Evolutionary conservation across 768 basidiomycete genomes (phyloP), one percentile per base, ranked within the genome.

Genomic region (Imleria badia): DNA sequence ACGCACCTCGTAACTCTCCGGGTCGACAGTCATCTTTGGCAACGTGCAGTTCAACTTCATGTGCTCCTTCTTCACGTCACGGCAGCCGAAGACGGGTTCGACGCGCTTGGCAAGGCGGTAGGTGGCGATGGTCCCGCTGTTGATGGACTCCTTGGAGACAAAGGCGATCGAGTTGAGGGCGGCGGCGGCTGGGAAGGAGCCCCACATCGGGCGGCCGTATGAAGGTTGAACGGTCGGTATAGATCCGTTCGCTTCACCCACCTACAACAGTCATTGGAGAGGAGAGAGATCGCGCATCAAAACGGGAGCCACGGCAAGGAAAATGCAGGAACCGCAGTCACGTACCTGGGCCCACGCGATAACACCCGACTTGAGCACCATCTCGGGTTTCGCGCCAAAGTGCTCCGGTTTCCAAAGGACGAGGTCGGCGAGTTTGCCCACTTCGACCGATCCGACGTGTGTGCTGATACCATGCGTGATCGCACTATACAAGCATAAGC

Each of bases 231-330:
- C 92, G 2, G 92, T 91, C 13, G 97, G 94, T 58, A 99, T 98
- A 9, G 94, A 95, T 2, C 81, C 97, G 70, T 98, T 98, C 1
- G 96, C 90, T 42, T 99, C 97, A 17, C 97, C 97, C 86, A 99
- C 90, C 90, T 58, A 15, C 6, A 29, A n/a, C n/a, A n/a, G n/a
- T n/a, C n/a, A n/a, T n/a, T n/a, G 26, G 26, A 26, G 26, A 26
- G 26, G 26, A 26, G 26, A 26, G 26, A 3, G 26, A 26, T 26
- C 26, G 26, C 26, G 26, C 26, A 26, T n/a, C n/a, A n/a, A n/a
- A n/a, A n/a, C n/a, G n/a, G n/a, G n/a, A n/a, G n/a, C n/a, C n/a
- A n/a, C n/a, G n/a, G n/a, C n/a, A n/a, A n/a, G n/a, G 26, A 26
- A 26, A 26, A 6, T 26, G 26, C 6, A 26, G 26, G n/a, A n/a